Evolutionary conservation across 495 filamentous ascomycete species (phyloP).

Genomic region (Penicillium tannophilum): DNA sequence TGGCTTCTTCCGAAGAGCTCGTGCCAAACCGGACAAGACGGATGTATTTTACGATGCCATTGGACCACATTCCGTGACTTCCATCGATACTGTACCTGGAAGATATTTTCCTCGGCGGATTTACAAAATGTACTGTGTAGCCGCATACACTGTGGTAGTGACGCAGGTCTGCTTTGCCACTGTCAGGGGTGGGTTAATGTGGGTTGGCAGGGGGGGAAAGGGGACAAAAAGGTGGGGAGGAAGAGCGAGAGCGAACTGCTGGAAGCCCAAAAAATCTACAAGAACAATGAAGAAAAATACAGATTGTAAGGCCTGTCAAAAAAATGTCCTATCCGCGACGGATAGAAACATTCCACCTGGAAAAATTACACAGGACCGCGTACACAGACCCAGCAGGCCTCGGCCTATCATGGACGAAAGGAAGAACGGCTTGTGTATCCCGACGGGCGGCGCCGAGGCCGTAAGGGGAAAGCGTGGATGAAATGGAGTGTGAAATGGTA

Average conservation of each 20-base stretch:
- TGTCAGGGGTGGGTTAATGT: slow-evolving; percentile 20
- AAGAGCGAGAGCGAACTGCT: slow-evolving; percentile 3
- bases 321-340: not conserved
- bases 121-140: not conserved
- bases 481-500: slow-evolving; percentile 8
- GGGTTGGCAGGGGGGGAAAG: slow-evolving; percentile 10
- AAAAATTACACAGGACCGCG: slow-evolving; percentile 6
- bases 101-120: not conserved
- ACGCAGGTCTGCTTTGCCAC: slow-evolving; percentile 19
- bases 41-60: slow-evolving; percentile 3
- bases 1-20: not conserved
- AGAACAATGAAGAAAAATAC: slow-evolving; percentile 7
- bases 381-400: slow-evolving; percentile 5
- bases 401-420: slow-evolving; percentile 9
- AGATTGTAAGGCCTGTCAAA: slow-evolving; percentile 10
- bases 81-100: not conserved
- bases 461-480: slow-evolving; percentile 17
- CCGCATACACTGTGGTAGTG: slow-evolving; percentile 7
- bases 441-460: slow-evolving; percentile 15
- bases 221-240: not conserved
- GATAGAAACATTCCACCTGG: not conserved
- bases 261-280: slow-evolving; percentile 10
- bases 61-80: not conserved
- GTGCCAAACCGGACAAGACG: slow-evolving; percentile 6
- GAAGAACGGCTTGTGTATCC: slow-evolving; percentile 8